A percentile compares a stretch with the other conserved stretches of the same genome.
These are phyloP conservation scores for Colletotrichum sp. DNA, from an alignment of 2,329 filamentous ascomycete genomes.

Conservation along the genomic window DNA sequence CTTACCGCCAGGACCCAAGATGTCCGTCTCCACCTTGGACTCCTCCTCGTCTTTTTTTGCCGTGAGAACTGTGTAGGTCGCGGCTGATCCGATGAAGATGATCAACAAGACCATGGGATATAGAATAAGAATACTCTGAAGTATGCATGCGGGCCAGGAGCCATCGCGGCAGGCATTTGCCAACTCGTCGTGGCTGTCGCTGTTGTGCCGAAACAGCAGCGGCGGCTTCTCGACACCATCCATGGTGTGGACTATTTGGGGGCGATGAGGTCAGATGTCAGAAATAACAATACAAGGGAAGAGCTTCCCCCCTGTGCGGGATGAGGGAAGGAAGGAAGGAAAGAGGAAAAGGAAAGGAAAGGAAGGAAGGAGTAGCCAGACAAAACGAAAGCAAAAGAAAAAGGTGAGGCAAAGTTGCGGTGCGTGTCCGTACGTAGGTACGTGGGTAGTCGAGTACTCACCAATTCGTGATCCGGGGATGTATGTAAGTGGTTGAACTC, in stretches of 20 bases:
- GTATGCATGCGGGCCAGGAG: slow-evolving; percentile 32
- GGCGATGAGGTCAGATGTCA: slow-evolving; percentile 13
- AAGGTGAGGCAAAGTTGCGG: not conserved
- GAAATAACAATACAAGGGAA: slow-evolving; percentile 15
- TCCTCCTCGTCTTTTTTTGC: slow-evolving; percentile 52
- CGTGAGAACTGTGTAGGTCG: slow-evolving; percentile 57
- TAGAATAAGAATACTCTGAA: slow-evolving; percentile 52
- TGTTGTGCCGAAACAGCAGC: slow-evolving; percentile 7
- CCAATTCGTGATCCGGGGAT: slow-evolving; percentile 13
- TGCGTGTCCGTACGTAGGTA: not conserved
- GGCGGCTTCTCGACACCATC: slow-evolving; percentile 34
- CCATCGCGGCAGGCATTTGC: slow-evolving; percentile 11
- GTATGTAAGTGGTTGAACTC: slow-evolving; percentile 5
- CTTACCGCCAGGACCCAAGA: slow-evolving; percentile 85
- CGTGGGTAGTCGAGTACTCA: not conserved
- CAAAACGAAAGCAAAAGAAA: not conserved
- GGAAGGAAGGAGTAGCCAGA: not conserved
- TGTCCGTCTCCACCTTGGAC: slow-evolving; percentile 48
- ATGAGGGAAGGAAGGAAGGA: not conserved
- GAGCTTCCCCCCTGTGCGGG: slow-evolving; percentile 9
- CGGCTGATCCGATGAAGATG: slow-evolving; percentile 55
- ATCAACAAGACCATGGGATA: slow-evolving; percentile 59
- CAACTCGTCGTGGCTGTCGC: not conserved
- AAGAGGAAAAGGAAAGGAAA: not conserved
- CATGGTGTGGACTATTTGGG: slow-evolving; percentile 31